These are phyloP conservation scores for Metschnikowia henanensis DNA, from an alignment of 805 yeast species.

Conservation along the genomic window DNA sequence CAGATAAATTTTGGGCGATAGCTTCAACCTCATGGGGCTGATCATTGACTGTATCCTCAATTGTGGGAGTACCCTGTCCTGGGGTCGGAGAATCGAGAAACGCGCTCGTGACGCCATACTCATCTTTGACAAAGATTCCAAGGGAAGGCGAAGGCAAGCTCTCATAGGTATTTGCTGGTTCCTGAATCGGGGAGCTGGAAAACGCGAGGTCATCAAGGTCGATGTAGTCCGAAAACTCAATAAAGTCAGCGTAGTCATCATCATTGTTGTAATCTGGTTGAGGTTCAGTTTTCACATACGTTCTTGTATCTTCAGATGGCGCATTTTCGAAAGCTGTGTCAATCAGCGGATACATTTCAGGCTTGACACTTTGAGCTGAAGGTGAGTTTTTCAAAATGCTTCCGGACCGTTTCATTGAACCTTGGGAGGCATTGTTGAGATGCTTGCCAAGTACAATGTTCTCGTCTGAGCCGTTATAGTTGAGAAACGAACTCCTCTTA, in stretches of 20 bases:
- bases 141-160: slow-evolving; percentile 1
- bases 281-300: neutral
- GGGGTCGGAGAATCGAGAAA: neutral
- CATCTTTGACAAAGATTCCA: slow-evolving; percentile 2
- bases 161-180: neutral
- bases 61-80: neutral
- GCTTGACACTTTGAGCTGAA: slow-evolving; percentile 21
- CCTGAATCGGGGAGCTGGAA: slow-evolving; percentile 9
- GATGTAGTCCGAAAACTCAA: slow-evolving; percentile 42
- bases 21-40: too few relatives aligned
- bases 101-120: neutral
- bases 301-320: neutral
- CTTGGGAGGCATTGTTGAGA: slow-evolving; percentile 17
- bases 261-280: slow-evolving; percentile 3
- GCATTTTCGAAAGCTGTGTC: slow-evolving; percentile 1
- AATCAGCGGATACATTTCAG: slow-evolving; percentile 13
- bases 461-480: slow-evolving; percentile 43
- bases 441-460: slow-evolving; percentile 32
- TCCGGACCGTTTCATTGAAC: slow-evolving; percentile 31
- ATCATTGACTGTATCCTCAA: too few relatives aligned
- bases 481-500: slow-evolving; percentile 37
- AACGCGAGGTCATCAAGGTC: slow-evolving; percentile 40
- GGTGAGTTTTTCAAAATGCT: slow-evolving; percentile 40
- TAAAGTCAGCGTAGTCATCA: slow-evolving; percentile 29
- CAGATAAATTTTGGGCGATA: too few relatives aligned